A percentile compares a stretch with the other conserved stretches of the same genome.
Conservation (phyloP, 164 flowering plant species). For the Magnolia officinalis region DNA sequence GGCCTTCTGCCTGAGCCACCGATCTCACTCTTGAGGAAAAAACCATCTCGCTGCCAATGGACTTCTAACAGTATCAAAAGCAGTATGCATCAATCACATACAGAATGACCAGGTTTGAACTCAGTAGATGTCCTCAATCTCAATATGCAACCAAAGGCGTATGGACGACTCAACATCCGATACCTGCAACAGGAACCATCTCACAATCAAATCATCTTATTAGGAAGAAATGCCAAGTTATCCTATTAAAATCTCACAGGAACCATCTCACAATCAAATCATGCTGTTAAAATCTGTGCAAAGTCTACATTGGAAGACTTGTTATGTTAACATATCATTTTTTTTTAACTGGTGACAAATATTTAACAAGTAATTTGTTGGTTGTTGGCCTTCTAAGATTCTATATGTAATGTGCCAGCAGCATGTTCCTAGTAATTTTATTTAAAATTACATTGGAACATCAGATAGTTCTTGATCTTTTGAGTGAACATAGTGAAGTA, state of each 20-base stretch:
- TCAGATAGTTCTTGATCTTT: not conserved
- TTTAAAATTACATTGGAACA: not conserved
- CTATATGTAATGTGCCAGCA: not conserved
- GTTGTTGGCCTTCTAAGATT: not conserved
- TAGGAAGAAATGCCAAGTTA: not conserved
- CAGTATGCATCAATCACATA: slow-evolving; percentile 27
- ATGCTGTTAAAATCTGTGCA: too few relatives aligned
- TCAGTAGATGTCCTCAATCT: slow-evolving; percentile 92
- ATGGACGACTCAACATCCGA: slow-evolving; percentile 92
- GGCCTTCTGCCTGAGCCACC: too few relatives aligned
- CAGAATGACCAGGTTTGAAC: slow-evolving; percentile 74
- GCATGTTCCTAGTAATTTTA: not conserved
- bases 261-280: too few relatives aligned
- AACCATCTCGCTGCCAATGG: too few relatives aligned
- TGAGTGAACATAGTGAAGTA: not conserved
- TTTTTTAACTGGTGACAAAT: too few relatives aligned
- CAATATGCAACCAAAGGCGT: slow-evolving; percentile 88
- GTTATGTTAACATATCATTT: too few relatives aligned
- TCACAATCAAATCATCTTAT: slow-evolving; percentile 2
- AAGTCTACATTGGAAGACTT: too few relatives aligned
- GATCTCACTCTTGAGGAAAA: too few relatives aligned
- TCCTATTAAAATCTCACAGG: too few relatives aligned
- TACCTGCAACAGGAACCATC: slow-evolving; percentile 53
- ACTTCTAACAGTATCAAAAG: not conserved
- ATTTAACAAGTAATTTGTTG: too few relatives aligned